phyloP scores from a whole-genome alignment of 2,329 filamentous ascomycete species.

The Ophiocordyceps unilateralis region DNA sequence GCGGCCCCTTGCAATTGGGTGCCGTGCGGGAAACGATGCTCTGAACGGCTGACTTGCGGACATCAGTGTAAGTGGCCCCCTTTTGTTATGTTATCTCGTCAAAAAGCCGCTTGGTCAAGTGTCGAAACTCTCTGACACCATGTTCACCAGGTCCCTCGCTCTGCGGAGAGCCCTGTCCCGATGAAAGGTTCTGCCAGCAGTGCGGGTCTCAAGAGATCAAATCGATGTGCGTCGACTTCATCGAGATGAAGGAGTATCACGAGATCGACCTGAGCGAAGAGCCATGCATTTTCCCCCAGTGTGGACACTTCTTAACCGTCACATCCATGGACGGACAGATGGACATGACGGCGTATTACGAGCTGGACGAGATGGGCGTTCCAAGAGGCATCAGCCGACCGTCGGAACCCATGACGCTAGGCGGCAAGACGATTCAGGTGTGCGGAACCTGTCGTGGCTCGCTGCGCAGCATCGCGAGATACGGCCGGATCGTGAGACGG shows the following conservation, averaged over 20 bases:
- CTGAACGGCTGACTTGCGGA: slow-evolving; percentile 33
- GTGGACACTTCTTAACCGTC: slow-evolving; percentile 45
- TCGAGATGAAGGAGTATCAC: slow-evolving; percentile 33
- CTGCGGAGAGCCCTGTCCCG: slow-evolving; percentile 47
- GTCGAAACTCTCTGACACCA: no score
- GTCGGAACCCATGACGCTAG: slow-evolving; percentile 28
- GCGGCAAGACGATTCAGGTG: slow-evolving; percentile 24
- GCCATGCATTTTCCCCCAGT: slow-evolving; percentile 44
- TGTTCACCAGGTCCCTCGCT: slow-evolving; percentile 27
- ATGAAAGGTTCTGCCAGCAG: slow-evolving; percentile 32
- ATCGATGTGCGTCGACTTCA: slow-evolving; percentile 34
- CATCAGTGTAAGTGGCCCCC: slow-evolving; percentile 31
- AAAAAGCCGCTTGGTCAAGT: neutral
- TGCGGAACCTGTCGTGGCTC: slow-evolving; percentile 45
- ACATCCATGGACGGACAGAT: slow-evolving; percentile 44
- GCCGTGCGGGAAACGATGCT: slow-evolving; percentile 45
- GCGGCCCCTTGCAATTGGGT: slow-evolving; percentile 50
- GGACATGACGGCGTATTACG: slow-evolving; percentile 32
- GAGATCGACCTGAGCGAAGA: slow-evolving; percentile 40
- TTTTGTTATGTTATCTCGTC: neutral
- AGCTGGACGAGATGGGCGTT: slow-evolving; percentile 16
- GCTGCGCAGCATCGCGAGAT: slow-evolving; percentile 38
- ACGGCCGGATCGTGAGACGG: slow-evolving; percentile 42
- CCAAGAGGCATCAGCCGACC: slow-evolving; percentile 16
- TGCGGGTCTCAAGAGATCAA: slow-evolving; percentile 30